Base-by-base conservation (phyloP, 306 rosid species). In the Mimosa pudica region DNA sequence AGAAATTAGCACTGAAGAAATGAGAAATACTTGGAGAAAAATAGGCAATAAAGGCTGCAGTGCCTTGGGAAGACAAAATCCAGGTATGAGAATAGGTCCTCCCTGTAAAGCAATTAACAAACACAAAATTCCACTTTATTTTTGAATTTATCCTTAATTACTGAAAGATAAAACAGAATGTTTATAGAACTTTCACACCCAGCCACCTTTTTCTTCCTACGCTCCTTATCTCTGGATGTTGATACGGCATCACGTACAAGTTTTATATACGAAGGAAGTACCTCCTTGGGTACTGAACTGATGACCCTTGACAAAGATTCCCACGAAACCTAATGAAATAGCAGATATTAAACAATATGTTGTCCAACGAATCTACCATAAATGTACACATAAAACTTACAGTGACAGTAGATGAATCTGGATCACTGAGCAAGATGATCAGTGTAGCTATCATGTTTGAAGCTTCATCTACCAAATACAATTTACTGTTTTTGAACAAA, bases 181-280 rank as follows among this genome's bases (percentile, higher is more conserved):
- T 70, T 24, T 44, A 54, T 49, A 71, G 55, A 55, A 80, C 79
- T 33, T 64, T 58, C 18, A 78, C 71, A 11, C 85, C 76, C 80
- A 11, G 84, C 76, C 80, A 95, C 99, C 98, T 93, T 95, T 89
- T 88, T 93, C 83, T 91, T 95, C 88, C 99, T 91, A 8, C 97
- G 91, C 84, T 93, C 99, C 78, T 93, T 95, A 63, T 95, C 99
- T 75, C 98, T 86, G 41, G 99, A 89, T 13, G 97, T 90, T 73
- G 99, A 95, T 41, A 95, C 98, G 82, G 99, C 98, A 90, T 95
- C 99, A 42, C 98, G 94, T 54, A 93, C 99, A 54, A 93, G 80
- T 88, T 95, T 95, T 54, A 93, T 85, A 84, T 95, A 91, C 0
- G 99, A 90, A 71, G 98, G 98, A 79, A 95, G 96, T 24, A 89